A percentile compares a stretch with the other conserved stretches of the same genome.
phyloP scores from a whole-genome alignment of 129 eudicot species.

The Logfia minima region DNA sequence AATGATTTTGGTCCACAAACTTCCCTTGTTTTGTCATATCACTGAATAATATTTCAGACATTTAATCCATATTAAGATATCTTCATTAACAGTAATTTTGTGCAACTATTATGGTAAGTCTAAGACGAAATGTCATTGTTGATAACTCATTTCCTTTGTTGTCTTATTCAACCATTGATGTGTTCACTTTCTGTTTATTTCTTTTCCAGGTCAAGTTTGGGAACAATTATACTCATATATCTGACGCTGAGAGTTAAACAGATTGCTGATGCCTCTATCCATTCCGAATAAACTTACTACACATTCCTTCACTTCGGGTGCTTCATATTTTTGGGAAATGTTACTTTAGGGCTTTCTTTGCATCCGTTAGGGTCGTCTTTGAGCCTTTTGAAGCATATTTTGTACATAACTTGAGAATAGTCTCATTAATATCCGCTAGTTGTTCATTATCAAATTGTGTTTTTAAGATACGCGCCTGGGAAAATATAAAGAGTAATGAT shows the following conservation, averaged over 20 bases:
- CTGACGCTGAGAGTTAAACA: slow-evolving; percentile 75
- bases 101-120: neutral
- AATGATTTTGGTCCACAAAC: neutral
- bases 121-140: neutral
- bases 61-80: neutral
- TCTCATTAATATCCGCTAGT: neutral
- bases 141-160: neutral
- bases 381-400: slow-evolving; percentile 20
- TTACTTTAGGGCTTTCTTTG: slow-evolving; percentile 3
- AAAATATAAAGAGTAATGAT: neutral
- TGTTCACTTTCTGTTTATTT: slow-evolving; percentile 18
- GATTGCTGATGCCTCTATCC: slow-evolving; percentile 43
- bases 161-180: neutral
- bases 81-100: neutral
- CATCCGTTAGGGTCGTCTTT: slow-evolving; percentile 6
- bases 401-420: neutral
- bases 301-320: neutral
- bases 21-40: neutral
- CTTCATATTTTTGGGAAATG: slow-evolving; percentile 13
- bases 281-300: slow-evolving; percentile 28
- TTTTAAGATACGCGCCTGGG: neutral
- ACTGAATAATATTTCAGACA: no score
- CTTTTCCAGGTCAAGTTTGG: slow-evolving; percentile 77
- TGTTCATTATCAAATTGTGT: neutral
- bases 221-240: slow-evolving; percentile 73